Conservation (phyloP, 2,329 filamentous ascomycete genomes). For the Arthrinium puccinioides region DNA sequence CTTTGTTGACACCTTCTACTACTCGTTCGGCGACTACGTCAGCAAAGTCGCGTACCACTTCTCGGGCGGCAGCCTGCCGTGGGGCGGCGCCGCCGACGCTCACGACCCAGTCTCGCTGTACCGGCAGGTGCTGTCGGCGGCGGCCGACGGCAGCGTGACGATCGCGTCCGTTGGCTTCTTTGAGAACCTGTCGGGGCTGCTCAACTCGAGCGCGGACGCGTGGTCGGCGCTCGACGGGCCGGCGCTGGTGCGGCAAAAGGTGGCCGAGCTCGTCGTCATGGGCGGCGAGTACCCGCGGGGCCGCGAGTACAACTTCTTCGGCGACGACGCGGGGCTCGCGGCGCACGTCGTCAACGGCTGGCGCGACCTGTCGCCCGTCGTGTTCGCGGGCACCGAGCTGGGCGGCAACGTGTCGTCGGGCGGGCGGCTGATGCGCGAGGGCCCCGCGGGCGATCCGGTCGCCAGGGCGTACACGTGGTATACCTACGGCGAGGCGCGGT, state of each 20-base stretch:
- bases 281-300: constrained; percentile 42
- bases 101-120: constrained; percentile 37
- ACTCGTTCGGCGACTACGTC: constrained; percentile 33
- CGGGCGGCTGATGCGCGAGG: constrained; percentile 22
- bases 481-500: constrained; percentile 22
- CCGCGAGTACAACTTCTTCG: constrained; percentile 41
- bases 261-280: constrained; percentile 43
- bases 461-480: constrained; percentile 32
- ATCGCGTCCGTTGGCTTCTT: constrained; percentile 38
- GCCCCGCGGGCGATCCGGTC: constrained; percentile 25
- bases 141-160: constrained; percentile 33
- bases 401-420: constrained; percentile 34
- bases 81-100: constrained; percentile 25
- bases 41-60: constrained; percentile 38
- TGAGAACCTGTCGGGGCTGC: constrained; percentile 36
- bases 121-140: constrained; percentile 31
- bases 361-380: constrained; percentile 23
- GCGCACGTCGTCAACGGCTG: constrained; percentile 39
- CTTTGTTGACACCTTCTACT: constrained; percentile 34
- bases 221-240: constrained; percentile 30
- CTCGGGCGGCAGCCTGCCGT: constrained; percentile 26
- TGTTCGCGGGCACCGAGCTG: constrained; percentile 36
- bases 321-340: constrained; percentile 26
- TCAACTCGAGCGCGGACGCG: constrained; percentile 34
- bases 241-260: constrained; percentile 34